Evolutionary conservation across 495 filamentous ascomycete genomes (phyloP).

Genomic region (Pseudomonodictys pantanalensis): DNA sequence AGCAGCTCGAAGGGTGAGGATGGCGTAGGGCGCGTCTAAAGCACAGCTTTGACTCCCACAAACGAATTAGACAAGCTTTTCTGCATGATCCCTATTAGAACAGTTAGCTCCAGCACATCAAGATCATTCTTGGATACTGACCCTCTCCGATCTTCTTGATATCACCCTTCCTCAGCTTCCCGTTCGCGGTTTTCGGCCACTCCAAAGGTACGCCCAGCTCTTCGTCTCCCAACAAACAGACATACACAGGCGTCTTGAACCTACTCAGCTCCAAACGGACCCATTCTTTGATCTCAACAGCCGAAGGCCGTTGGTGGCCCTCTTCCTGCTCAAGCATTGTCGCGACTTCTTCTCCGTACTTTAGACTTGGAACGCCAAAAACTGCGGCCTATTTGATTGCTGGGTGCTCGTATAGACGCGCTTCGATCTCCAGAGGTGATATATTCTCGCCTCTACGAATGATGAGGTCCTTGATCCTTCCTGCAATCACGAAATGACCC

Average conservation of each 20-base stretch:
- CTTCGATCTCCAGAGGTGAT: slow-evolving; percentile 36
- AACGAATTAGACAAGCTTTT: too few relatives aligned
- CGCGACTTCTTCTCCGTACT: slow-evolving; percentile 32
- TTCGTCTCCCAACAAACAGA: slow-evolving; percentile 29
- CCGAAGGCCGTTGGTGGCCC: slow-evolving; percentile 10
- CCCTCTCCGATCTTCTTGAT: slow-evolving; percentile 17
- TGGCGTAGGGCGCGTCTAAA: too few relatives aligned
- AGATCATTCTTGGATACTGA: too few relatives aligned
- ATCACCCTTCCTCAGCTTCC: slow-evolving; percentile 33
- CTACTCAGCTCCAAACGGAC: slow-evolving; percentile 28
- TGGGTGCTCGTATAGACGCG: slow-evolving; percentile 25
- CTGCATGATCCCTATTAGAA: too few relatives aligned
- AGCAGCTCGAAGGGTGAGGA: too few relatives aligned
- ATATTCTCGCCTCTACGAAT: slow-evolving; percentile 38
- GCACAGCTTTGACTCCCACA: too few relatives aligned
- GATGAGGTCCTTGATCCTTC: slow-evolving; percentile 35
- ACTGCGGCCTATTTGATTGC: slow-evolving; percentile 27
- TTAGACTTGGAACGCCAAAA: slow-evolving; percentile 32
- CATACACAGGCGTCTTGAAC: slow-evolving; percentile 32
- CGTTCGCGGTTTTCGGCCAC: slow-evolving; percentile 34
- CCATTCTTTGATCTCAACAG: slow-evolving; percentile 25
- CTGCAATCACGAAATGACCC: slow-evolving; percentile 33
- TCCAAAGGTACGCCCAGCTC: slow-evolving; percentile 11
- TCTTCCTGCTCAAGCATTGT: slow-evolving; percentile 26
- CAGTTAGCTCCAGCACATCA: too few relatives aligned